Evolutionary conservation across 352 stramenopile genomes (phyloP), one percentile per base, ranked within the genome.

Genomic region (Aphanomyces stellatus): DNA sequence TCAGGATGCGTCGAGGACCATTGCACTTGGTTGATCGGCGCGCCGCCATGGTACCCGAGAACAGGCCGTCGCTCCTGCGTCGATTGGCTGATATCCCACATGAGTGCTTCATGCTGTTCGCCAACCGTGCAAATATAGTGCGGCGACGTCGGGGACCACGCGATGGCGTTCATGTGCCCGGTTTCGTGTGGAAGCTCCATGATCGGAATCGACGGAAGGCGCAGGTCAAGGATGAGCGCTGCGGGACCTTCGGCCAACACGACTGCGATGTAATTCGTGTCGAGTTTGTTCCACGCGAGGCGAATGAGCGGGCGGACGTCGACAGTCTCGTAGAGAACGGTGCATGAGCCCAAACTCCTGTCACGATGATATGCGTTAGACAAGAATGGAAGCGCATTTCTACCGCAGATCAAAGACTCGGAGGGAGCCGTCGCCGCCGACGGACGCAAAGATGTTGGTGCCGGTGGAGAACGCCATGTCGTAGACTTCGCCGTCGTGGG

Each of bases 401-500:
- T 69, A 97, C 75, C 96, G 74, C 51, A 99, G 82, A 73, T 99
- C 97, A 75, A 99, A 99, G 49, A 98, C 83, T 3, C 97, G 89
- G 6, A 99, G 78, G 22, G 90, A 98, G 19, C 96, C 96, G 70
- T 99, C 97, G 4, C 91, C 96, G 7, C 97, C 96, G 1, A 99
- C 97, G 0, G 91, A 98, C 3, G 91, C 96, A 77, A 99, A 99
- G 1, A 98, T 85, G 69, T 98, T 88, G 24, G 97, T 94, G 19
- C 95, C 82, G 25, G 72, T 81, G 4, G 93, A 96, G 66, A 98
- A 99, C 13, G 95, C 90, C 25, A 99, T 91, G 78, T 99, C 97
- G 74, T 98, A 99, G 3, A 99, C 97, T 76, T 99, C 97, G 41
- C 95, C 93, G 69, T 99, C 97, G 72, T 99, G 97, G 11, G 97